Evolutionary conservation across 176 grass and related monocot genomes (phyloP).

Genomic region (Aegilops speltoides): DNA sequence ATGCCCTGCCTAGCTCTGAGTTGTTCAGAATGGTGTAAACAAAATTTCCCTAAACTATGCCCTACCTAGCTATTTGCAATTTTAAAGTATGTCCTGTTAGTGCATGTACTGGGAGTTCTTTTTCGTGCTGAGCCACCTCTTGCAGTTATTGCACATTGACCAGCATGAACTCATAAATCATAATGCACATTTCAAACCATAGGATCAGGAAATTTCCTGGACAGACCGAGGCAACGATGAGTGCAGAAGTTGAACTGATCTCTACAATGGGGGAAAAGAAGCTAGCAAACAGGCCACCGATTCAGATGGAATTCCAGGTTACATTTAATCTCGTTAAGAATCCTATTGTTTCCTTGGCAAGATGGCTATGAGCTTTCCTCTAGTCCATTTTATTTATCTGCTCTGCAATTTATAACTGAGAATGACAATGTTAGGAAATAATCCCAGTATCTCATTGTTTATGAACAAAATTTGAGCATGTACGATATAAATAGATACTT

Average conservation of each 20-base stretch:
- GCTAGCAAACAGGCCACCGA: slow-evolving; percentile 84
- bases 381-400: background rate
- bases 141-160: slow-evolving; percentile 13
- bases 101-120: slow-evolving; percentile 4
- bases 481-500: background rate
- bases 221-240: slow-evolving; percentile 99
- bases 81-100: background rate
- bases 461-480: background rate
- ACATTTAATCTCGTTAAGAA: slow-evolving; percentile 7
- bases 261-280: slow-evolving; percentile 99
- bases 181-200: slow-evolving; percentile 35
- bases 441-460: background rate
- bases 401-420: slow-evolving; percentile 10
- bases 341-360: background rate
- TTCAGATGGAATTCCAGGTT: slow-evolving; percentile 99
- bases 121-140: background rate
- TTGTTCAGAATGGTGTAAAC: background rate
- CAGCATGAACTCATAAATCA: slow-evolving; percentile 22
- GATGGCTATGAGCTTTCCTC: background rate
- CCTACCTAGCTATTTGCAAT: background rate
- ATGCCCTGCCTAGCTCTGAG: background rate
- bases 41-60: background rate
- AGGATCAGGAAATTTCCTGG: slow-evolving; percentile 99
- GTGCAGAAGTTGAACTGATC: slow-evolving; percentile 94
- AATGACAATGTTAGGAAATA: background rate